phyloP scores from a whole-genome alignment of 306 rosid species.

The Spatholobus suberectus region DNA sequence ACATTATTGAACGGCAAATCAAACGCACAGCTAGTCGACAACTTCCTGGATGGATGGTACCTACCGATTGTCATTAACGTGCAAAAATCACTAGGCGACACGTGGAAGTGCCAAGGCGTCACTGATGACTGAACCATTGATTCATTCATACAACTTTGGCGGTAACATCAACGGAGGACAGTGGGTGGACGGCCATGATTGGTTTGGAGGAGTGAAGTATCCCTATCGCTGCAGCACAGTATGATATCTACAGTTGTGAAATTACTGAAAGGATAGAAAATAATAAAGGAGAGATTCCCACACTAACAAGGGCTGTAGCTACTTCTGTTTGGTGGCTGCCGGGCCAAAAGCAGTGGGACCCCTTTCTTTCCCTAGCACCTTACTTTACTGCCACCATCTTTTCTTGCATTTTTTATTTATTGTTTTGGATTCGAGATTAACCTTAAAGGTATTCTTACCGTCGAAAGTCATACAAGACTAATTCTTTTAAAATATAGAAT shows the following conservation, averaged over 20 bases:
- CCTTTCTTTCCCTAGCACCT: neutral
- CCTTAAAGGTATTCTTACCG: too few species aligned
- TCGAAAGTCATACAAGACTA: too few species aligned
- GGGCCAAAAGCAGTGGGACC: slow-evolving; percentile 51
- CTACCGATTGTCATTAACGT: neutral
- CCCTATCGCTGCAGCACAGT: neutral
- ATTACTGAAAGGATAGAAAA: neutral
- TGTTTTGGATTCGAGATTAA: too few species aligned
- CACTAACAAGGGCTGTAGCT: slow-evolving; percentile 32
- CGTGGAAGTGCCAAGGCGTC: slow-evolving; percentile 12
- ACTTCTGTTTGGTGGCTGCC: slow-evolving; percentile 64
- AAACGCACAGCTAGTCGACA: too few species aligned
- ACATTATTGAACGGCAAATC: too few species aligned
- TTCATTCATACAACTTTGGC: too few species aligned
- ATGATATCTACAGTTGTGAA: neutral
- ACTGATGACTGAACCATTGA: too few species aligned
- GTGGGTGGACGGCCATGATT: neutral
- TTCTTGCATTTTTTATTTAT: too few species aligned
- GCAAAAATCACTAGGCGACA: neutral
- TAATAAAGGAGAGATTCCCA: neutral
- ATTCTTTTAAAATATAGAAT: too few species aligned
- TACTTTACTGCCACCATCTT: too few species aligned
- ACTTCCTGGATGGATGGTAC: neutral
- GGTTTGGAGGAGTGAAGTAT: neutral
- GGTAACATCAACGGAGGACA: neutral